Evolutionary conservation across 768 basidiomycete species (phyloP), one percentile per base, ranked within the genome.

Genomic region (Clavulina sp.): DNA sequence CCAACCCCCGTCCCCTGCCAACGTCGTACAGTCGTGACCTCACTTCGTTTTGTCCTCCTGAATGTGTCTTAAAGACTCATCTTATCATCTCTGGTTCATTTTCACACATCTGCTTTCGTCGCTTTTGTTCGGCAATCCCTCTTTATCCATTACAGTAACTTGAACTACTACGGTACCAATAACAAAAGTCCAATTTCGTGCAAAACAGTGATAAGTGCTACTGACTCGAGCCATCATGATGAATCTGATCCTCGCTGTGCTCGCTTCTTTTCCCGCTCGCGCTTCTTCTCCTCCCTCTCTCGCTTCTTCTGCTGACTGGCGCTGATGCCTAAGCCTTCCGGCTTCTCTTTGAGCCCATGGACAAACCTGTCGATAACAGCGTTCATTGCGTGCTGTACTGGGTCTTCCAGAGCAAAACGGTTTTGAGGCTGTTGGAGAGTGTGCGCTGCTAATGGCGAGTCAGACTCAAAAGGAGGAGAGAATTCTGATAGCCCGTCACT

Each of bases 221-320:
- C n/a, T n/a, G n/a, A n/a, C n/a, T n/a, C n/a, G n/a, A n/a, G n/a
- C n/a, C n/a, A n/a, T n/a, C n/a, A n/a, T n/a, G n/a, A n/a, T n/a
- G n/a, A n/a, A n/a, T n/a, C n/a, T n/a, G n/a, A n/a, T n/a, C 47
- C 31, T 44, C 41, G n/a, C n/a, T n/a, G n/a, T n/a, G n/a, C n/a
- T n/a, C 47, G 19, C 33, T 47, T 57, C 23, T 49, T 5, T 43
- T 51, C 52, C 30, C n/a, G 26, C 23, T 24, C 34, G 41, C 40
- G 6, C 32, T 38, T 57, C 55, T 31, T 52, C 51, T 56, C 57
- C 32, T 57, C 50, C 54, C 23, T 40, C 41, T 41, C 53, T 24
- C 36, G 26, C 51, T 53, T 59, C 48, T 43, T 54, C 23, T 9
- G 23, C 36, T 53, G 53, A n/a, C 55, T 52, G 5, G 34, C 43